A percentile compares a stretch with the other conserved stretches of the same genome.
Conservation (phyloP, 2,329 filamentous ascomycete genomes). For the Macrophomina tecta region DNA sequence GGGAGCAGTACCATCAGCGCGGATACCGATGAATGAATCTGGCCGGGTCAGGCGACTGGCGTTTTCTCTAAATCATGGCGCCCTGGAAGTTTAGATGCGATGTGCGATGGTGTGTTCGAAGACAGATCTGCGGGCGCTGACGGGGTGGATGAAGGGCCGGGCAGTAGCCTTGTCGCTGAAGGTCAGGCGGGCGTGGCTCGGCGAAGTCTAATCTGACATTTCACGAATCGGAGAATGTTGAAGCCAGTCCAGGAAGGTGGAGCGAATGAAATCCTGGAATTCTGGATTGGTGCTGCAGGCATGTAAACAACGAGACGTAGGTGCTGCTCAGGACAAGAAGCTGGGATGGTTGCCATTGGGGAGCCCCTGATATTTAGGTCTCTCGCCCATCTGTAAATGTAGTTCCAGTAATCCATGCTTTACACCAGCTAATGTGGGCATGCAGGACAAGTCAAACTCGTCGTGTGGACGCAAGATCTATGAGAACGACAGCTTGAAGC, state of each 20-base stretch:
- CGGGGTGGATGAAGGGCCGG: background rate
- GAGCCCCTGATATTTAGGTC: too few relatives aligned
- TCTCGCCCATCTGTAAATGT: too few relatives aligned
- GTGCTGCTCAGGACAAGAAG: background rate
- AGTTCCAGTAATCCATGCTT: too few relatives aligned
- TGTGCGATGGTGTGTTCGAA: background rate
- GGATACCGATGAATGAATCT: conserved; percentile 18
- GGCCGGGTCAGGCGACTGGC: background rate
- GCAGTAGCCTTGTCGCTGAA: background rate
- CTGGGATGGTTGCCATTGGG: background rate
- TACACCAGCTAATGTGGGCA: too few relatives aligned
- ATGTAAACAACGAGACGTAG: background rate
- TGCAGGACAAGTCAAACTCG: too few relatives aligned
- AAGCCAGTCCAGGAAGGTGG: background rate
- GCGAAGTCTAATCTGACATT: background rate
- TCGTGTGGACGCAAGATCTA: too few relatives aligned
- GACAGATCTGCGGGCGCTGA: background rate
- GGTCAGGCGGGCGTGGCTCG: conserved; percentile 1
- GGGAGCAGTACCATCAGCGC: conserved; percentile 59
- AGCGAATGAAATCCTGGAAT: background rate
- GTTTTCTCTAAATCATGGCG: background rate
- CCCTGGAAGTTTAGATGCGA: background rate
- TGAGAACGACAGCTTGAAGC: too few relatives aligned
- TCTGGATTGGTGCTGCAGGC: background rate
- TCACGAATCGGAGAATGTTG: conserved; percentile 1